Evolutionary conservation across 768 basidiomycete species (phyloP), one percentile per base, ranked within the genome.

Genomic region (Dioszegia aurantiaca): DNA sequence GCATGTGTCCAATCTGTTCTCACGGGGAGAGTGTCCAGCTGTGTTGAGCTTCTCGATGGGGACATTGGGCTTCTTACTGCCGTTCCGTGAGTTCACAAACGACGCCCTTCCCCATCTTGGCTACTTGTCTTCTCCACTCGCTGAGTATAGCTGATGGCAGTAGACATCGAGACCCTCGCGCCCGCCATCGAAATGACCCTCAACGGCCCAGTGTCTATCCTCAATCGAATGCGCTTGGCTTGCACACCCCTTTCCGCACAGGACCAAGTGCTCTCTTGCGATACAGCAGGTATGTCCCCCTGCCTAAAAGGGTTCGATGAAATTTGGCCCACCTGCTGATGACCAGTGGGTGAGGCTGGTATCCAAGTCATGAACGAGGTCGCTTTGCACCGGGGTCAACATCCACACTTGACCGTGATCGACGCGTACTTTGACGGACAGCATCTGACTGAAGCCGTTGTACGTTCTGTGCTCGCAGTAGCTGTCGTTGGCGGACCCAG

Each of bases 301-400:
- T 47, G 11, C n/a, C n/a, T n/a, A n/a, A n/a, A n/a, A n/a, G n/a
- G n/a, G n/a, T n/a, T n/a, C n/a, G n/a, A n/a, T n/a, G n/a, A n/a
- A n/a, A n/a, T n/a, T n/a, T n/a, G n/a, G 70, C 60, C 31, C 1
- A 24, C 2, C 14, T 47, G 11, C n/a, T 19, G 27, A n/a, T 28
- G 11, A 56, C 45, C 47, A 70, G 69, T 70, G 23, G 69, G 67
- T 4, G 61, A 65, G 17, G 64, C 60, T 87, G 91, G 87, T 63
- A 92, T 89, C 87, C 92, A 94, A 75, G 93, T 94, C 36, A 93
- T 97, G 90, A 97, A 97, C 71, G 93, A 97, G 77, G 85, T 97
- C 58, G 86, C 90, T 2, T 80, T 97, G 33, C 93, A 97, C 76
- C 85, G 93, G 26, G 93, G 93, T 12, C 84, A 89, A 21, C 89